A percentile compares a stretch with the other conserved stretches of the same genome.
Conservation (phyloP, 768 basidiomycete genomes). For the Russula virescens region DNA sequence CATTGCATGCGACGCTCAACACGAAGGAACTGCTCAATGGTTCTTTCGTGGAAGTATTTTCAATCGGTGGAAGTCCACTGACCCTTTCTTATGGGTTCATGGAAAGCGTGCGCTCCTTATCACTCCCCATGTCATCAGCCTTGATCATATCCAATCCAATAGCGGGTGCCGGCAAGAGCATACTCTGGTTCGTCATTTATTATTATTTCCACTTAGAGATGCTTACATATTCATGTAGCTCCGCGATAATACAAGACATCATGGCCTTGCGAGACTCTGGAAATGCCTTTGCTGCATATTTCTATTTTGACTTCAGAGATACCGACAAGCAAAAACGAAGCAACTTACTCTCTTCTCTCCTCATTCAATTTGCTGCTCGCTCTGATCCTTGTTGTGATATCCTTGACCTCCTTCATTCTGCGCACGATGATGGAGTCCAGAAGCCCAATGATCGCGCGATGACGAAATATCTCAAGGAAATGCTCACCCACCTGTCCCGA, state of each 20-base stretch:
- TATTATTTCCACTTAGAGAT: not conserved
- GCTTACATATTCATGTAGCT: not conserved
- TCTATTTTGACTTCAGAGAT: not conserved
- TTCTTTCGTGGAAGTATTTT: not conserved
- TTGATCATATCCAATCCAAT: not conserved
- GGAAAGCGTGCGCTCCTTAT: not conserved
- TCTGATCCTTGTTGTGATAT: not conserved
- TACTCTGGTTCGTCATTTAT: not conserved
- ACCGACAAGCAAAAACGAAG: not conserved
- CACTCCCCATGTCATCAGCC: not conserved
- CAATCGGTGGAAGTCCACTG: not conserved
- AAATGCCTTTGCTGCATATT: not conserved
- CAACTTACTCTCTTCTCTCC: not conserved
- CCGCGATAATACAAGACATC: not conserved
- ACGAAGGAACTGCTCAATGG: not conserved
- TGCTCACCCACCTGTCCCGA: not conserved
- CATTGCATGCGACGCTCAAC: not conserved
- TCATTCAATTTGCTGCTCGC: not conserved
- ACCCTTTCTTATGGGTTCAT: not conserved
- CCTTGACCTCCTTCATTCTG: not conserved
- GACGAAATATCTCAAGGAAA: not conserved
- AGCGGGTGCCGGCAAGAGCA: not conserved
- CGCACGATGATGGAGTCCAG: not conserved
- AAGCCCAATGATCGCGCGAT: not conserved
- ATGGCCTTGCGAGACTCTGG: not conserved